A percentile compares a stretch with the other conserved stretches of the same genome.
phyloP scores from a whole-genome alignment of 106 monocot species.

The Agapanthus africanus region DNA sequence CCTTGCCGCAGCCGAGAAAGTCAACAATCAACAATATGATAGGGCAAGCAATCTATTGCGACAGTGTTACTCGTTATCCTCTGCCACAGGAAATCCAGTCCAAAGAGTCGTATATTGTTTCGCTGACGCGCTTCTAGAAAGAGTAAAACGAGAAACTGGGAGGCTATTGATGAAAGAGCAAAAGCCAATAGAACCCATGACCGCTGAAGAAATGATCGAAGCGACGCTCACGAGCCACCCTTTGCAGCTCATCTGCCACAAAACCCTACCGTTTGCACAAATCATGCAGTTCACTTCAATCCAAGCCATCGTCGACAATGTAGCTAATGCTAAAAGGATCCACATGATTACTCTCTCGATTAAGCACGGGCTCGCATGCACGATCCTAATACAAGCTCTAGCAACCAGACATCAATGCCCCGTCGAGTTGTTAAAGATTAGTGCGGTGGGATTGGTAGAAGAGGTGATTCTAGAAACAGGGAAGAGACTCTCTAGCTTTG shows the following conservation, averaged over 20 bases:
- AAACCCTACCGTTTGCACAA: background rate
- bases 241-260: background rate
- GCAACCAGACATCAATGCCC: slow-evolving; percentile 5
- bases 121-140: slow-evolving; percentile 13
- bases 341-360: slow-evolving; percentile 11
- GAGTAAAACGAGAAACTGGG: slow-evolving; percentile 13
- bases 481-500: slow-evolving; percentile 14
- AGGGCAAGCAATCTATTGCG: background rate
- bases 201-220: slow-evolving; percentile 4
- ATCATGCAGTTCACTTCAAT: slow-evolving; percentile 4
- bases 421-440: slow-evolving; percentile 13
- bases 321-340: background rate
- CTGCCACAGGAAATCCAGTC: slow-evolving; percentile 7
- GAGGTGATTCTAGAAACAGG: background rate
- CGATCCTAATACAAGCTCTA: slow-evolving; percentile 14
- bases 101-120: slow-evolving; percentile 20
- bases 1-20: slow-evolving; percentile 5
- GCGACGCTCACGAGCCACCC: background rate
- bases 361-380: slow-evolving; percentile 3
- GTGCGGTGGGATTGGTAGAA: slow-evolving; percentile 4
- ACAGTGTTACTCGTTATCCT: background rate
- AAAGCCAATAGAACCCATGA: too few relatives aligned
- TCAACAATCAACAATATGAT: slow-evolving; percentile 6
- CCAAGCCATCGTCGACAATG: slow-evolving; percentile 15
- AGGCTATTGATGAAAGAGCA: background rate